Evolutionary conservation across 192 early-diverging fungal genomes (phyloP), one percentile per base, ranked within the genome.

Genomic region (Backusella australiensis): DNA sequence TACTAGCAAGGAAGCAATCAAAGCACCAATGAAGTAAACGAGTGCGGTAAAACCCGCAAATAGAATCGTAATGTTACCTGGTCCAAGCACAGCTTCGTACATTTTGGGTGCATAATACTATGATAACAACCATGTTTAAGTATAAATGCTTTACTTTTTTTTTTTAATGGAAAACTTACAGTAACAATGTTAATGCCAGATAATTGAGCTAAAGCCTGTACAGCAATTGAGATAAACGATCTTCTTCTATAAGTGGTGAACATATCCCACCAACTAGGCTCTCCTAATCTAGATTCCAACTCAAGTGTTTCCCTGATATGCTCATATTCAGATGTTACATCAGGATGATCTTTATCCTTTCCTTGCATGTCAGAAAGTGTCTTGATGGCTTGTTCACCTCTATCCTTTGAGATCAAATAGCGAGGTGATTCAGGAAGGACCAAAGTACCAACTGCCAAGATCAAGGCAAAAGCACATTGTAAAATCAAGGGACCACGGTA

Each of bases 391-490:
- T 91, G 87, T 19, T 93, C 92, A 17, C 74, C 36, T 15, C 84
- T 86, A 46, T 85, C 89, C 32, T 91, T 74, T 71, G 87, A 84
- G 34, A 94, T 78, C 49, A 96, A 86, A 90, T 90, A 96, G 79
- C 95, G 93, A 6, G 95, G 93, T 4, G 94, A 95, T 77, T 88
- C 91, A 49, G 96, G 96, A 84, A 98, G 91, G 74, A 94, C 85
- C 15, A 86, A 46, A 78, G 91, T 92, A 65, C 92, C 82, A 26
- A 86, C 6, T 35, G 92, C 81, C 32, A 98, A 84, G 17, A 95
- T 84, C 17, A 89, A 17, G 35, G 91, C 94, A 7, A 94, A 94
- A n/a, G 93, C 86, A 23, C 90, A 78, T 83, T 98, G 97, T 36
- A 98, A 77, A 34, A 89, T 90, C 38, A 97, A 83, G 14, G 96